phyloP scores from a whole-genome alignment of 2,329 filamentous ascomycete species.

The Monosporascus ibericus region DNA sequence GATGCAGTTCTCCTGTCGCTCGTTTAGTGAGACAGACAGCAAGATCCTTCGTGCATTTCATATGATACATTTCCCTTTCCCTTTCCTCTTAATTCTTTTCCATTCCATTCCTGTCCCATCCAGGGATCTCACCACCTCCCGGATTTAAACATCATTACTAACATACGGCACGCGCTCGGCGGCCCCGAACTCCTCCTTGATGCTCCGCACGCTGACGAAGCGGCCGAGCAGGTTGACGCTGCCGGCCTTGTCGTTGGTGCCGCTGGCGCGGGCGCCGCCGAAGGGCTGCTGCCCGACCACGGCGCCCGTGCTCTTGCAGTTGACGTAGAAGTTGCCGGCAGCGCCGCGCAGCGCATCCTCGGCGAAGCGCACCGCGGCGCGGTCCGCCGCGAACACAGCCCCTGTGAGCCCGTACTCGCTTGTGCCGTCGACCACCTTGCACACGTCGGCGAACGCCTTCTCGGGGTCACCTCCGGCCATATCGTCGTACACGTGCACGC shows the following conservation, averaged over 20 bases:
- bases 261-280: constrained; percentile 60
- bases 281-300: constrained; percentile 70
- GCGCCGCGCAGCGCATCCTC: constrained; percentile 67
- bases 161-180: constrained; percentile 61
- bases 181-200: constrained; percentile 70
- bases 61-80: neutral
- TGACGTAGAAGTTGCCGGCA: constrained; percentile 82
- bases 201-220: constrained; percentile 60
- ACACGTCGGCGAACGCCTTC: constrained; percentile 51
- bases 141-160: constrained; percentile 57
- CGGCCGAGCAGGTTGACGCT: constrained; percentile 57
- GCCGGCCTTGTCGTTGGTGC: constrained; percentile 70
- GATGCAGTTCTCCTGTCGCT: no score
- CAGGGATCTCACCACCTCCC: no score
- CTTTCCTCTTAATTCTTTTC: no score
- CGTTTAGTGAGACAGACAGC: no score
- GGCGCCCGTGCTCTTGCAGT: constrained; percentile 73
- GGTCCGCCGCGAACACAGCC: constrained; percentile 66
- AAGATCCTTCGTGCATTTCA: no score
- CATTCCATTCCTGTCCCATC: neutral
- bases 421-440: constrained; percentile 62
- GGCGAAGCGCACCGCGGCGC: constrained; percentile 58
- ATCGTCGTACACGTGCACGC: constrained; percentile 74
- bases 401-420: constrained; percentile 76
- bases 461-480: constrained; percentile 34